Base-by-base conservation (phyloP, 805 yeast genomes). In the Ogataea dorogensis region DNA sequence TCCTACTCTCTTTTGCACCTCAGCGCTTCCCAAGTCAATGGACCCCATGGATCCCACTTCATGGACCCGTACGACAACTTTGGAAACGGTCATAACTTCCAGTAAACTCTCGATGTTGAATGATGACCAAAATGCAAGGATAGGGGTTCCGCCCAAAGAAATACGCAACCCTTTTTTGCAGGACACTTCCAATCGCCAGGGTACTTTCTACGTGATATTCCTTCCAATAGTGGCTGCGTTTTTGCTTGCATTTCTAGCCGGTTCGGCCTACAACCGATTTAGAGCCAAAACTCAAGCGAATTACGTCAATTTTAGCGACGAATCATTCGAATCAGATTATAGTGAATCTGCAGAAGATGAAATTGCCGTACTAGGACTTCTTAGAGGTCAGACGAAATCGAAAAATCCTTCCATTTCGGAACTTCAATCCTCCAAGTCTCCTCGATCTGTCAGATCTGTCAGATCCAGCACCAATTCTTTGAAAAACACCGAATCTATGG, bases 171-270 rank as follows among this genome's bases (percentile, higher is more conserved):
- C 61, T 4, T 57, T 47, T 30, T 29, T 58, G n/a, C 44, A 41
- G 10, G 36, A 43, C 5, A 38, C 49, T 3, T 25, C 38, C 1
- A 43, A 33, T 14, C 31, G 35, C 13, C 54, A 55, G 33, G 61
- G 59, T 1, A 51, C 61, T 0, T 43, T 58, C n/a, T 58, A 56
- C 27, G 31, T 45, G 11, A 55, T 56, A 5, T 37, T 54, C 9
- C 40, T 53, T 2, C 63, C 63, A 1, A 49, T 54, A 1, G 38
- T 58, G n/a, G 51, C 41, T 1, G 54, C 43, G 2, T 25, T 51
- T 7, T 31, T 58, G 11, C 20, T 56, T 2, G 27, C 51, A 4
- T 58, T 55, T 26, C 28, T 56, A 7, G 7, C 46, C 1, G 50
- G 52, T 5, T 48, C 47, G 13, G 33, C 47, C 3, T 46, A 45